phyloP scores from a whole-genome alignment of 2,329 filamentous ascomycete species.

The Emergomyces orientalis region DNA sequence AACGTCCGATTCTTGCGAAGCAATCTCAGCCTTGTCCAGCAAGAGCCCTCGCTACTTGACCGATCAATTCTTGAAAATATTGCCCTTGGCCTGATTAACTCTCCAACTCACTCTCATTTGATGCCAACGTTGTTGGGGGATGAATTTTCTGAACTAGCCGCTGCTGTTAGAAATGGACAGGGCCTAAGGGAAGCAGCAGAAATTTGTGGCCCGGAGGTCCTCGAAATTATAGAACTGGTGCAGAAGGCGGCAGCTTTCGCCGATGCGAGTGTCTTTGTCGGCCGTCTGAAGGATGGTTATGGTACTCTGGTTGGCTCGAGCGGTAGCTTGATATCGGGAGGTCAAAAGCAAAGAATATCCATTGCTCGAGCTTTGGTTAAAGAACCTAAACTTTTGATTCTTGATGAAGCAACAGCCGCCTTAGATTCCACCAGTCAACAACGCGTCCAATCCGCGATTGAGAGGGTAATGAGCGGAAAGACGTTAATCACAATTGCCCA shows the following conservation, averaged over 20 bases:
- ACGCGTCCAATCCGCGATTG: slow-evolving; percentile 20
- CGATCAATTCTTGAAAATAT: slow-evolving; percentile 80
- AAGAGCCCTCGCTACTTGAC: slow-evolving; percentile 76
- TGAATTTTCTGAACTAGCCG: slow-evolving; percentile 43
- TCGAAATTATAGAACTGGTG: slow-evolving; percentile 40
- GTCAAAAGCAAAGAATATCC: slow-evolving; percentile 53
- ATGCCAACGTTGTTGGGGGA: slow-evolving; percentile 42
- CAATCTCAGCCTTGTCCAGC: slow-evolving; percentile 74
- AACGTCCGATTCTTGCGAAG: slow-evolving; percentile 75
- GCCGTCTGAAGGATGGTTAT: slow-evolving; percentile 41
- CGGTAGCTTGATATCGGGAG: slow-evolving; percentile 40
- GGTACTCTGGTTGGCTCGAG: slow-evolving; percentile 45
- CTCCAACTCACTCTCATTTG: slow-evolving; percentile 22
- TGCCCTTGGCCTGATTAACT: slow-evolving; percentile 38
- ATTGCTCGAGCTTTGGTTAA: slow-evolving; percentile 75
- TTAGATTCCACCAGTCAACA: slow-evolving; percentile 22
- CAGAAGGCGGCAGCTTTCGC: slow-evolving; percentile 45
- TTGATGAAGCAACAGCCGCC: slow-evolving; percentile 25
- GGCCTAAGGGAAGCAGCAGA: slow-evolving; percentile 40
- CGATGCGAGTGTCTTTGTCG: slow-evolving; percentile 50
- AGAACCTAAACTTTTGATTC: slow-evolving; percentile 64
- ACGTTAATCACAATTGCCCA: slow-evolving; percentile 24
- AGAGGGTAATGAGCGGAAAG: slow-evolving; percentile 13
- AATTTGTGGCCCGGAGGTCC: slow-evolving; percentile 36
- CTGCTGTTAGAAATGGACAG: slow-evolving; percentile 44